Percentiles rank a stretch among this genome's conserved stretches.
phyloP scores from a whole-genome alignment of 1,139 yeast species.

The Starmera stellimalicola region DNA sequence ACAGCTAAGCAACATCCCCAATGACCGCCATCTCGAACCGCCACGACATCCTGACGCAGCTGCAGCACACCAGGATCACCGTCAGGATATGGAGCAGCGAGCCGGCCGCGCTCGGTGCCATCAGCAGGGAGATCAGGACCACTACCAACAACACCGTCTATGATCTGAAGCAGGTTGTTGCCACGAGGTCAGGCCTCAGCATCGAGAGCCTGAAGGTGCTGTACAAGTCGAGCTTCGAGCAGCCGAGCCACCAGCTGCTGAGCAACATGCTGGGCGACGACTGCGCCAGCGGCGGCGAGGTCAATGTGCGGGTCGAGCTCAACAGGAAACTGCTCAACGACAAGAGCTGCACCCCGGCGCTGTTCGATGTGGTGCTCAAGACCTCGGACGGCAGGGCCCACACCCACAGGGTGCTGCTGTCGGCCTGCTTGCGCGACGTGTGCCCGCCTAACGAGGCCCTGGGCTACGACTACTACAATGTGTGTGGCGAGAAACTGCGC shows the following conservation, averaged over 20 bases:
- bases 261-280: background rate
- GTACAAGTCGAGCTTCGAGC: constrained; percentile 1
- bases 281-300: constrained; percentile 1
- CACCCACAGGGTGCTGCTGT: constrained; percentile 8
- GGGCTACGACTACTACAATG: background rate
- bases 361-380: constrained; percentile 11
- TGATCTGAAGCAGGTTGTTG: constrained; percentile 17
- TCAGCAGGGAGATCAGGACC: constrained; percentile 12
- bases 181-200: constrained; percentile 13
- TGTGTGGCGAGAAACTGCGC: constrained; percentile 11
- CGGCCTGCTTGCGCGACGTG: constrained; percentile 7
- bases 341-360: constrained; percentile 6
- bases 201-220: constrained; percentile 11
- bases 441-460: constrained; percentile 9
- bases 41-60: background rate
- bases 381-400: constrained; percentile 13
- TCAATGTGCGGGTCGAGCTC: constrained; percentile 11
- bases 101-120: constrained; percentile 6
- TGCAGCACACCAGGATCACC: constrained; percentile 11
- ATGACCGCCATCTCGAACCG: background rate
- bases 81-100: constrained; percentile 15
- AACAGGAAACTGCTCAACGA: constrained; percentile 5
- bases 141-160: constrained; percentile 17
- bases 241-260: background rate
- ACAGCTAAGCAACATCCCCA: background rate